These are phyloP conservation scores for Rhypophila decipiens DNA, from an alignment of 495 filamentous ascomycete species.

Conservation along the genomic window DNA sequence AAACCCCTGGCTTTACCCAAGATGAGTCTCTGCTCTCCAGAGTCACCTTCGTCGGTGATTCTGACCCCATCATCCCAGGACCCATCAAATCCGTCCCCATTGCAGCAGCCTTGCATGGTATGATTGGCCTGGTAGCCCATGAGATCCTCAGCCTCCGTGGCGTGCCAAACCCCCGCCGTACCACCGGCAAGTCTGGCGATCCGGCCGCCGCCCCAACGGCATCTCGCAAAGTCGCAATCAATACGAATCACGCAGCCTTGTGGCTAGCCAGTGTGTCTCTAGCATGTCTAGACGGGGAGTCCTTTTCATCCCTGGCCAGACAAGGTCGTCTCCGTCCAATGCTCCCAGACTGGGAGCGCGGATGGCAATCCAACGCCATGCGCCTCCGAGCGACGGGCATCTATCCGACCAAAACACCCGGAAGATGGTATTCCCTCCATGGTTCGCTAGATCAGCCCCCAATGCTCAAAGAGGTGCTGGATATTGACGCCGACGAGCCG, in stretches of 20 bases:
- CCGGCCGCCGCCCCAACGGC: too few relatives aligned
- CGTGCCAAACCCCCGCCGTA: not conserved
- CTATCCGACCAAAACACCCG: constrained; percentile 15
- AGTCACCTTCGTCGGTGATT: constrained; percentile 18
- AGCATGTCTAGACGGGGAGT: constrained; percentile 7
- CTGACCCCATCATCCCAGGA: constrained; percentile 20
- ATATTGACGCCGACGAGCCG: constrained; percentile 14
- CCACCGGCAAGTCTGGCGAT: too few relatives aligned
- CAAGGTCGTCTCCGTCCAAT: constrained; percentile 3
- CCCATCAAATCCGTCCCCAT: constrained; percentile 23
- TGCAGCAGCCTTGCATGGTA: constrained; percentile 21
- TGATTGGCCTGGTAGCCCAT: constrained; percentile 21
- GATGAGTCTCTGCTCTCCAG: constrained; percentile 13
- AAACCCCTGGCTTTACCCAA: constrained; percentile 19
- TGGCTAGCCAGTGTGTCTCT: constrained; percentile 14
- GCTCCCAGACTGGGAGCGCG: constrained; percentile 14
- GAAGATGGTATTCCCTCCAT: constrained; percentile 19
- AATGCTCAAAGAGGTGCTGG: constrained; percentile 14
- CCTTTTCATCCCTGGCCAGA: not conserved
- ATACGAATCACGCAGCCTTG: constrained; percentile 20
- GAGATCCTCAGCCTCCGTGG: constrained; percentile 22
- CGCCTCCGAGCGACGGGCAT: constrained; percentile 14
- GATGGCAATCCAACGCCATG: constrained; percentile 9
- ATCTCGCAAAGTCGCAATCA: constrained; percentile 12
- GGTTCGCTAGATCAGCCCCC: constrained; percentile 14